Evolutionary conservation across 2,329 filamentous ascomycete genomes (phyloP), one percentile per base, ranked within the genome.

Genomic region (Alternaria alternata): DNA sequence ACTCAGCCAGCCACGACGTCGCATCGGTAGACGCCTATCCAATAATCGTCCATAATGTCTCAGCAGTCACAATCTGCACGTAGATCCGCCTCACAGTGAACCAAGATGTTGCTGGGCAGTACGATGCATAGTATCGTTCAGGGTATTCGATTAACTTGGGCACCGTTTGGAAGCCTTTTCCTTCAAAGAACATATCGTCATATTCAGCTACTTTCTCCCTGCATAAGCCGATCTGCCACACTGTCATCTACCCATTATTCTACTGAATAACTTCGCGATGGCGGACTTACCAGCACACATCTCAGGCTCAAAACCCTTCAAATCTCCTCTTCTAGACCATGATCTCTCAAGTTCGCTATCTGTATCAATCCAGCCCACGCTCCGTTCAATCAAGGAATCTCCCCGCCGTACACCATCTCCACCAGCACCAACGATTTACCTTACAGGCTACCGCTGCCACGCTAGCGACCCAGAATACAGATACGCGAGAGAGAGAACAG

Each of bases 361-460:
- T 6, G 5, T 30, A 7, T 12, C 28, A 34, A 4, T 18, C 2
- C 16, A 11, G n/a, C 28, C 54, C 32, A 30, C 24, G n/a, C 16
- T 14, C 32, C 20, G 6, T 14, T 18, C 20, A 26, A 16, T 11
- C 24, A 34, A 4, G 5, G 7, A 28, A 3, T 4, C n/a, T 2
- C 2, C 2, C 16, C n/a, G 1, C 7, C 7, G 20, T 8, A 11
- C 30, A 4, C 32, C 32, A 47, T n/a, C 26, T n/a, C 22, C n/a
- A 24, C 20, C 34, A 28, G 22, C 16, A 5, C 43, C 51, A 30
- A 48, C 26, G 5, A 32, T 59, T 12, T 54, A 59, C 28, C 43
- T 59, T 2, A 42, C 20, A 8, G 56, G 56, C 28, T 59, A 49
- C n/a, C 41, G 38, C 36, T 59, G 56, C 28, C 7, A 28, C 3